Conservation (phyloP, 192 early-diverging fungal genomes). For the Rhizophagus clarus region DNA sequence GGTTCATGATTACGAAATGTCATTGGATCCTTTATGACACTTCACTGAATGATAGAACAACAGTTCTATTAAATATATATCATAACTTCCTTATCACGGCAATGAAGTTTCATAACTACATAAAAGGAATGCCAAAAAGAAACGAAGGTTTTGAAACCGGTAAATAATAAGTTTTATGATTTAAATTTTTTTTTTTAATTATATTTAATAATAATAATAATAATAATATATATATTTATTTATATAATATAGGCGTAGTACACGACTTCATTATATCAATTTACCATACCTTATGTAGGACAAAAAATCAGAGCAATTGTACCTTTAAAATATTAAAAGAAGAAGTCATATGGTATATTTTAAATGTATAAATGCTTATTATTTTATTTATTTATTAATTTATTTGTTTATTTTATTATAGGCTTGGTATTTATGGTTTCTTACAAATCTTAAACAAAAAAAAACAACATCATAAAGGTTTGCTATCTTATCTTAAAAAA, state of each 20-base stretch:
- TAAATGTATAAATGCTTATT: no score
- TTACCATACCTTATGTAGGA: neutral
- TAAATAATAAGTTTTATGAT: neutral
- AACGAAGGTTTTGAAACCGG: neutral
- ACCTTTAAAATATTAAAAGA: neutral
- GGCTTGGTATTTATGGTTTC: neutral
- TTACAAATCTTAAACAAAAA: neutral
- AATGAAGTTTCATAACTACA: constrained; percentile 50
- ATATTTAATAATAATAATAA: neutral
- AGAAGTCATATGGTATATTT: neutral
- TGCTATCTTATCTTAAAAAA: neutral
- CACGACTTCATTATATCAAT: neutral
- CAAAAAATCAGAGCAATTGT: neutral
- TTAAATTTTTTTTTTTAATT: neutral
- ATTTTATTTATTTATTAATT: neutral
- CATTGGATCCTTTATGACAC: constrained; percentile 68
- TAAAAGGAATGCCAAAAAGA: neutral
- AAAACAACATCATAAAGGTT: neutral
- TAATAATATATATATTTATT: no score
- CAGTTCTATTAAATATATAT: constrained; percentile 73
- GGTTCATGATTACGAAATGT: constrained; percentile 61
- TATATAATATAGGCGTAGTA: neutral
- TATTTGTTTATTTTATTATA: neutral
- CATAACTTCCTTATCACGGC: constrained; percentile 75
- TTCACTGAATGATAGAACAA: constrained; percentile 70